Conservation (phyloP, 1,139 yeast species). For the Hemisphaericaspora xylanilytica region DNA sequence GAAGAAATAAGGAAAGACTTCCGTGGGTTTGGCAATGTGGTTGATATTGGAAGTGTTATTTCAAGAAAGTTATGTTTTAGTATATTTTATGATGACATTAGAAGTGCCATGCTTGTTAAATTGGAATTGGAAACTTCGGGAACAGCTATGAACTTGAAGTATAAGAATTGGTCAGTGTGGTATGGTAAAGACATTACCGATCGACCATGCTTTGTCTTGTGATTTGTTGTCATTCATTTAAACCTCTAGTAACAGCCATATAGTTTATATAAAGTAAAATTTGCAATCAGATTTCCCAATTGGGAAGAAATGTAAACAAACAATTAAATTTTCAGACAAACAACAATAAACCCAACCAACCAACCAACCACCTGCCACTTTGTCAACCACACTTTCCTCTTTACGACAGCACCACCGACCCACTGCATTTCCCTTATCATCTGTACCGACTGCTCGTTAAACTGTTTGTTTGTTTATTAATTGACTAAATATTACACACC, state of each 20-base stretch:
- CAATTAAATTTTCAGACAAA: neutral
- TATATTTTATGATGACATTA: slow-evolving; percentile 59
- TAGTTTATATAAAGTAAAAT: too few relatives aligned
- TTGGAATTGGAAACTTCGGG: slow-evolving; percentile 34
- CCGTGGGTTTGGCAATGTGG: slow-evolving; percentile 53
- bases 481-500: neutral
- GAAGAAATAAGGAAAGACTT: slow-evolving; percentile 49
- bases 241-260: too few relatives aligned
- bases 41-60: slow-evolving; percentile 67
- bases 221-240: too few relatives aligned
- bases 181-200: slow-evolving; percentile 72
- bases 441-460: too few relatives aligned
- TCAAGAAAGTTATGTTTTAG: slow-evolving; percentile 63
- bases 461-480: too few relatives aligned
- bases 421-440: too few relatives aligned
- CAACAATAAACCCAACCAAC: neutral
- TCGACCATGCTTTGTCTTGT: slow-evolving; percentile 33
- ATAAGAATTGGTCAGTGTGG: slow-evolving; percentile 60
- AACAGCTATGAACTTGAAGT: slow-evolving; percentile 44
- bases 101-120: slow-evolving; percentile 65
- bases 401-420: too few relatives aligned
- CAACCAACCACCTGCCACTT: neutral
- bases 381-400: too few relatives aligned
- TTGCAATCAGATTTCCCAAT: slow-evolving; percentile 16
- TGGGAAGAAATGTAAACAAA: slow-evolving; percentile 13